Evolutionary conservation across 2,329 filamentous ascomycete species (phyloP), one percentile per base, ranked within the genome.

Genomic region (Mariannaea elegans): DNA sequence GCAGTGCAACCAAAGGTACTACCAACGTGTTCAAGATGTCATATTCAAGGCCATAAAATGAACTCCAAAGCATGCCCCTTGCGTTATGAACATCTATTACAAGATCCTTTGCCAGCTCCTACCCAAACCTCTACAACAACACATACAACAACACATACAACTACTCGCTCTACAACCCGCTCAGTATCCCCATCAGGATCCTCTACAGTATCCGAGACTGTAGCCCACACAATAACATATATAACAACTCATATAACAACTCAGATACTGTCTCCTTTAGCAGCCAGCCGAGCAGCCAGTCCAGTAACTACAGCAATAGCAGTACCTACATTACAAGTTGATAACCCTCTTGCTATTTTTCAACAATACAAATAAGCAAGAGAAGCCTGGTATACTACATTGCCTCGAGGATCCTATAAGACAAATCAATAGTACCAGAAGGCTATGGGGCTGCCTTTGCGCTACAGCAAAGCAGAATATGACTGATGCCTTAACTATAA

Each of bases 21-120:
- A n/a, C n/a, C n/a, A n/a, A n/a, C n/a, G n/a, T n/a, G n/a, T n/a
- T n/a, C n/a, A n/a, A n/a, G n/a, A n/a, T n/a, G n/a, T n/a, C n/a
- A n/a, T n/a, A n/a, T n/a, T n/a, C n/a, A n/a, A n/a, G n/a, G n/a
- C n/a, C n/a, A n/a, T n/a, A n/a, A n/a, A n/a, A n/a, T n/a, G n/a
- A 48, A 19, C 5, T 66, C 64, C 8, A 58, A 50, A 29, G 38
- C 41, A 47, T 66, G 56, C 45, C 59, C 60, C 41, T 49, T 57
- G 42, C 53, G 48, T 4, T 60, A 61, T 34, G 18, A 52, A 12
- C 13, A 59, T 13, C 16, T 61, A 14, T 52, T n/a, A n/a, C n/a
- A n/a, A n/a, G n/a, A n/a, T n/a, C n/a, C n/a, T n/a, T n/a, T 46
- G 19, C 31, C 51, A 16, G 27, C 24, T 24, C 34, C 34, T 36